phyloP scores from a whole-genome alignment of 108 stramenopile genomes.

The Fragilariopsis cylindrus region DNA sequence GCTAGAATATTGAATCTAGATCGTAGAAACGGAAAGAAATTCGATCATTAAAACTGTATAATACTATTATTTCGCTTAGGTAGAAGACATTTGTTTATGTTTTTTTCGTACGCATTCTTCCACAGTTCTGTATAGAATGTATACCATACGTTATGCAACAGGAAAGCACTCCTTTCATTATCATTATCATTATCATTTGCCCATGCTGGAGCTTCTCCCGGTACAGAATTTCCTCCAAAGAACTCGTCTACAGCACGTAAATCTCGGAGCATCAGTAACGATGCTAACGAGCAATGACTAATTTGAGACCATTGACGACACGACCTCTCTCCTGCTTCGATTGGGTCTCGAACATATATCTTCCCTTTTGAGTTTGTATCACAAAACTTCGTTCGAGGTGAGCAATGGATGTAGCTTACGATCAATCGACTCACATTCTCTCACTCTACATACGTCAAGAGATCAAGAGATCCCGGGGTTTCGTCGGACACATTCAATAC shows the following conservation, averaged over 20 bases:
- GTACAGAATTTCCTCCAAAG: conserved; percentile 48
- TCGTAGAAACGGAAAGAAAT: too few relatives aligned
- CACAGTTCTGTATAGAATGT: too few relatives aligned
- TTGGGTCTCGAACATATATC: conserved; percentile 50
- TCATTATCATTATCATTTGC: conserved; percentile 20
- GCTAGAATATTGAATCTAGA: conserved; percentile 19
- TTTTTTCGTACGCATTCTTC: background rate
- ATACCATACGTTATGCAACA: background rate
- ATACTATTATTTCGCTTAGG: background rate
- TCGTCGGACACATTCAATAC: conserved; percentile 30
- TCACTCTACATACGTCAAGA: conserved; percentile 57
- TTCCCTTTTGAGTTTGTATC: conserved; percentile 43
- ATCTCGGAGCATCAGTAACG: conserved; percentile 56
- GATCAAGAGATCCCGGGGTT: conserved; percentile 38
- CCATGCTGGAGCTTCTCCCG: conserved; percentile 50
- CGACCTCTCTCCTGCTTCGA: conserved; percentile 42
- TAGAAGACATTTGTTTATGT: background rate
- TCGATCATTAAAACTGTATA: background rate
- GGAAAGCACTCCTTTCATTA: background rate
- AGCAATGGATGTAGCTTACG: conserved; percentile 42
- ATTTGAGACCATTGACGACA: conserved; percentile 56
- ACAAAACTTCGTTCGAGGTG: conserved; percentile 34
- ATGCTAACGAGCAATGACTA: conserved; percentile 65
- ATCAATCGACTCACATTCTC: conserved; percentile 43
- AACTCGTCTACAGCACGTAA: conserved; percentile 53